Evolutionary conservation across 345 rosid species (phyloP).

Genomic region (Fremontodendron californicum): DNA sequence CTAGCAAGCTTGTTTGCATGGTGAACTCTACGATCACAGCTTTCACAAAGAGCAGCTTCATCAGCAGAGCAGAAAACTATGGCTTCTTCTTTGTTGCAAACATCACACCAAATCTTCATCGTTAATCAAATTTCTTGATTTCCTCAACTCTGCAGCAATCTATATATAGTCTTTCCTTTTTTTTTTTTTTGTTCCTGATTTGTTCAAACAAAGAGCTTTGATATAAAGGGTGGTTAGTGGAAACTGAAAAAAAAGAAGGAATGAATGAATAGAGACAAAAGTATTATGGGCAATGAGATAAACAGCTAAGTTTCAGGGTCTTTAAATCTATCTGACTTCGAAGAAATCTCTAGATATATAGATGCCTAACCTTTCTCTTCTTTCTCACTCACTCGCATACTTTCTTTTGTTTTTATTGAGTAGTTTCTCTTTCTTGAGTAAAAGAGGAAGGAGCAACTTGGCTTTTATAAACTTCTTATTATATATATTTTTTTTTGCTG

Average conservation of each 20-base stretch:
- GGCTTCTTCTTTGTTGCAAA: constrained; percentile 57
- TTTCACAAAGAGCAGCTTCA: constrained; percentile 73
- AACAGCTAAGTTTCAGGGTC: constrained; percentile 17
- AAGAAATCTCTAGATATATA: constrained; percentile 24
- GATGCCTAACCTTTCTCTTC: neutral
- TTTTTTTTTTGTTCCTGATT: neutral
- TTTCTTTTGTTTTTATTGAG: neutral
- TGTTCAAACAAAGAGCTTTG: neutral
- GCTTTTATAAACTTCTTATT: neutral
- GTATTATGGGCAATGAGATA: constrained; percentile 19
- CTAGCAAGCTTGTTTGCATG: constrained; percentile 65
- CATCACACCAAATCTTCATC: constrained; percentile 81
- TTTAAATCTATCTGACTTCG: constrained; percentile 14
- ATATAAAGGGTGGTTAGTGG: neutral
- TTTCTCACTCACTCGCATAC: no score
- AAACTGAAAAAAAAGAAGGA: neutral
- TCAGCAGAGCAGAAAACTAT: constrained; percentile 63
- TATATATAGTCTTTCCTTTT: neutral
- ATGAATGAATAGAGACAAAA: constrained; percentile 23
- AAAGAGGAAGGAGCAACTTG: constrained; percentile 19
- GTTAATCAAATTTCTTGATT: neutral
- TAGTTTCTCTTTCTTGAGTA: neutral
- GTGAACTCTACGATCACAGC: constrained; percentile 67
- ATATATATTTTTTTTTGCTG: neutral
- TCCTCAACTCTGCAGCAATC: neutral